These are phyloP conservation scores for Fusarium longipes DNA, from an alignment of 2,329 filamentous ascomycete species.

Conservation along the genomic window DNA sequence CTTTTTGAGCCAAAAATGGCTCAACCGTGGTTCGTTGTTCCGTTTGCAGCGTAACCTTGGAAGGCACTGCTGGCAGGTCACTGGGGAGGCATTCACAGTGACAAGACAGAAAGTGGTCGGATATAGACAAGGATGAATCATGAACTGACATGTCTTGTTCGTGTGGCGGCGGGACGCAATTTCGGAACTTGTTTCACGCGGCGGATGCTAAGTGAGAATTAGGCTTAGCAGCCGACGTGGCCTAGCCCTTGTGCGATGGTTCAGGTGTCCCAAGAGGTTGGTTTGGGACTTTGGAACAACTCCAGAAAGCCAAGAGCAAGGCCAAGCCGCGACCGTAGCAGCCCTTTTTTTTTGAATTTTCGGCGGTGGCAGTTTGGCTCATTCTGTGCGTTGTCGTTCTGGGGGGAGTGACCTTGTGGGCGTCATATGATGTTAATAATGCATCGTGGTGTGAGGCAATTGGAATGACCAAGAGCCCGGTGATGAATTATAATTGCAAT, in stretches of 20 bases:
- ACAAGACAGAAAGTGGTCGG: not conserved
- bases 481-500: constrained; percentile 10
- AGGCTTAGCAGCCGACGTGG: constrained; percentile 46
- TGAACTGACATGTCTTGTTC: constrained; percentile 7
- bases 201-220: constrained; percentile 36
- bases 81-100: too few species aligned
- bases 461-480: constrained; percentile 26
- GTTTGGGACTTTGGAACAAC: constrained; percentile 15
- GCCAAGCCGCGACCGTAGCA: too few species aligned
- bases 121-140: constrained; percentile 27
- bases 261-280: constrained; percentile 32
- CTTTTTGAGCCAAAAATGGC: constrained; percentile 34
- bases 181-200: constrained; percentile 50
- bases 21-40: constrained; percentile 23
- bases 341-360: constrained; percentile 6
- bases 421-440: constrained; percentile 30
- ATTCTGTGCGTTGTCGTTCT: constrained; percentile 8
- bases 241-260: constrained; percentile 36
- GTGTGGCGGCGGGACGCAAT: constrained; percentile 51
- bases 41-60: constrained; percentile 13
- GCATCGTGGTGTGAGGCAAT: constrained; percentile 30
- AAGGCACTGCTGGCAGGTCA: not conserved
- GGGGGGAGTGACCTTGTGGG: not conserved
- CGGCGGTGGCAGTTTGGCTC: constrained; percentile 3
- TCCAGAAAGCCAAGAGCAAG: constrained; percentile 25